phyloP scores from a whole-genome alignment of 495 filamentous ascomycete genomes.

The Aspergillus nidulans region DNA sequence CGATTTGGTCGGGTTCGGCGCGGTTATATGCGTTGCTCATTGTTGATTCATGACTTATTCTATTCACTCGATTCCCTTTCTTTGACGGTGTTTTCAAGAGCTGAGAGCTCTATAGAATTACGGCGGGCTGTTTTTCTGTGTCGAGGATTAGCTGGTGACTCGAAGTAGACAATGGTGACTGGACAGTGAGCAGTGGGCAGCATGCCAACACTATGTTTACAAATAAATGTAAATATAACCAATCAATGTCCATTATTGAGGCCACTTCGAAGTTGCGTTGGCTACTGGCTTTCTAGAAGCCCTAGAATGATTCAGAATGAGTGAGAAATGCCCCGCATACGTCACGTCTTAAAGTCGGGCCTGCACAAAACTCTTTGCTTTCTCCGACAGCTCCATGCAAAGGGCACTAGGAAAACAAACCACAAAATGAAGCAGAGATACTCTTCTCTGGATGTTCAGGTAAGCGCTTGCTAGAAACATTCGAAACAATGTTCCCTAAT shows the following conservation, averaged over 20 bases:
- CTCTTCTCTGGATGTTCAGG: conserved; percentile 88
- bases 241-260: not conserved
- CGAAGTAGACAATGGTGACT: not conserved
- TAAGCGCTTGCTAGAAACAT: conserved; percentile 22
- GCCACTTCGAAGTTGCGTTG: not conserved
- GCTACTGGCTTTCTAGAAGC: not conserved
- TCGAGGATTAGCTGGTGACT: not conserved
- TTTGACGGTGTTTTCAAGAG: conserved; percentile 11
- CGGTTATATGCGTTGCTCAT: conserved; percentile 26
- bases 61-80: conserved; percentile 14
- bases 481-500: conserved; percentile 13
- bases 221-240: not conserved
- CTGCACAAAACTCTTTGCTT: conserved; percentile 27
- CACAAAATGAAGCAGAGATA: conserved; percentile 92
- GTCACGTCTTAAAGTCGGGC: conserved; percentile 32
- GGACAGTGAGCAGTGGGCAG: not conserved
- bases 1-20: conserved; percentile 44
- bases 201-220: not conserved
- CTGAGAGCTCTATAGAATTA: conserved; percentile 28
- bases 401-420: not conserved
- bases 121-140: conserved; percentile 14
- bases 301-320: not conserved
- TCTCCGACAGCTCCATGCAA: conserved; percentile 9
- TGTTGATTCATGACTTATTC: conserved; percentile 18
- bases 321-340: conserved; percentile 43